Percentiles rank a stretch among this genome's conserved stretches.
These are phyloP conservation scores for Russula olivacea DNA, from an alignment of 768 basidiomycete genomes.

Conservation along the genomic window DNA sequence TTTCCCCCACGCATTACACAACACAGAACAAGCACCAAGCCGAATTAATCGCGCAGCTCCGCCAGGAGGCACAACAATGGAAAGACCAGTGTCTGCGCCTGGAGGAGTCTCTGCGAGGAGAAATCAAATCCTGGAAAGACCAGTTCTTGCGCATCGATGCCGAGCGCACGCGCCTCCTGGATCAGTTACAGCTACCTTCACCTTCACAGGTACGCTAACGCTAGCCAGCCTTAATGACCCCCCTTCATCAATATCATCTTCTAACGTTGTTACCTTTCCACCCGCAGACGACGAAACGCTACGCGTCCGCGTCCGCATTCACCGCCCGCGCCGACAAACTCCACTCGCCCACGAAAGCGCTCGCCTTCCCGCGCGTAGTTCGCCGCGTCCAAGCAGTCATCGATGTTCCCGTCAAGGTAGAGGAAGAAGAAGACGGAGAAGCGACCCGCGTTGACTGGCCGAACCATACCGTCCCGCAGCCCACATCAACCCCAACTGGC, in stretches of 20 bases:
- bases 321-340: slow-evolving; percentile 7
- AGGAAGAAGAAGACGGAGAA: slow-evolving; percentile 43
- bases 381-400: slow-evolving; percentile 58
- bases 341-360: slow-evolving; percentile 13
- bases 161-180: slow-evolving; percentile 53
- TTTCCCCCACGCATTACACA: not conserved
- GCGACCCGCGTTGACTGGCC: slow-evolving; percentile 25
- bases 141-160: slow-evolving; percentile 71
- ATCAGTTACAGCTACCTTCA: slow-evolving; percentile 45
- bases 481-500: not conserved
- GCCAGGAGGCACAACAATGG: slow-evolving; percentile 63
- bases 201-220: slow-evolving; percentile 12
- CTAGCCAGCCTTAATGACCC: not conserved
- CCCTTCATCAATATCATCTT: not conserved
- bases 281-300: slow-evolving; percentile 21
- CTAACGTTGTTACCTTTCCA: not conserved
- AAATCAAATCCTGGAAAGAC: slow-evolving; percentile 71
- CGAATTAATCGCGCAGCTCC: slow-evolving; percentile 55
- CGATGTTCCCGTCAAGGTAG: slow-evolving; percentile 58
- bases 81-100: slow-evolving; percentile 55
- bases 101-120: slow-evolving; percentile 42
- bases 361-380: slow-evolving; percentile 37
- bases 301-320: slow-evolving; percentile 22
- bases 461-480: not conserved
- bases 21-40: slow-evolving; percentile 55